These are phyloP conservation scores for Aspergillus quadricinctus DNA, from an alignment of 2,329 filamentous ascomycete species.

Conservation along the genomic window DNA sequence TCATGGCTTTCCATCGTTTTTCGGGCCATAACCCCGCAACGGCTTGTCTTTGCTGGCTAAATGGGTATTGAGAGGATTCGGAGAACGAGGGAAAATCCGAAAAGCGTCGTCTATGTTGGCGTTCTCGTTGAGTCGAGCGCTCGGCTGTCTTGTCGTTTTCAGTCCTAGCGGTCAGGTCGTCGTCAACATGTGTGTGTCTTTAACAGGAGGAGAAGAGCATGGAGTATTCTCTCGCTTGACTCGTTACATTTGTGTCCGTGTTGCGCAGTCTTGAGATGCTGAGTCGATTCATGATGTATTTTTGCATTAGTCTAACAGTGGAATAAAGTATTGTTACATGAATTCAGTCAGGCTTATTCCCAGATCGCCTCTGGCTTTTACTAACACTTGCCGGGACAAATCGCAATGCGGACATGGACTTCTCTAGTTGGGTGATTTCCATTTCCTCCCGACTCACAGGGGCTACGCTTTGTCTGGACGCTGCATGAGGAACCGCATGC, in stretches of 20 bases:
- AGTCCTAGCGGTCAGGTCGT: background rate
- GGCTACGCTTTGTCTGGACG: background rate
- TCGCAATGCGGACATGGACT: conserved; percentile 42
- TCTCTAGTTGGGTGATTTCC: conserved; percentile 36
- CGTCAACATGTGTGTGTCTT: background rate
- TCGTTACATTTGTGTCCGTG: background rate
- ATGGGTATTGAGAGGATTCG: background rate
- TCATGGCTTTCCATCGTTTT: background rate
- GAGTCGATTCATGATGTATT: background rate
- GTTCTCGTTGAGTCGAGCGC: background rate
- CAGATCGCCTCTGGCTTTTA: conserved; percentile 22
- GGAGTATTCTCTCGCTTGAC: background rate
- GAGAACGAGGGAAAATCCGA: background rate
- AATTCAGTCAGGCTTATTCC: conserved; percentile 13
- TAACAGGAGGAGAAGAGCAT: background rate
- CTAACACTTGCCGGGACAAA: conserved; percentile 43
- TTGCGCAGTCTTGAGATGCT: background rate
- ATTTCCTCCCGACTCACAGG: conserved; percentile 15
- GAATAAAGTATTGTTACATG: background rate
- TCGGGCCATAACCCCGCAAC: background rate
- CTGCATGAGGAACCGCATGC: background rate
- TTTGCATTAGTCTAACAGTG: background rate
- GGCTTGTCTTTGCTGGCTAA: background rate
- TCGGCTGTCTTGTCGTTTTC: background rate
- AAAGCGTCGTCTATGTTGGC: background rate